phyloP scores from a whole-genome alignment of 345 rosid species.

The Acer campestre region DNA sequence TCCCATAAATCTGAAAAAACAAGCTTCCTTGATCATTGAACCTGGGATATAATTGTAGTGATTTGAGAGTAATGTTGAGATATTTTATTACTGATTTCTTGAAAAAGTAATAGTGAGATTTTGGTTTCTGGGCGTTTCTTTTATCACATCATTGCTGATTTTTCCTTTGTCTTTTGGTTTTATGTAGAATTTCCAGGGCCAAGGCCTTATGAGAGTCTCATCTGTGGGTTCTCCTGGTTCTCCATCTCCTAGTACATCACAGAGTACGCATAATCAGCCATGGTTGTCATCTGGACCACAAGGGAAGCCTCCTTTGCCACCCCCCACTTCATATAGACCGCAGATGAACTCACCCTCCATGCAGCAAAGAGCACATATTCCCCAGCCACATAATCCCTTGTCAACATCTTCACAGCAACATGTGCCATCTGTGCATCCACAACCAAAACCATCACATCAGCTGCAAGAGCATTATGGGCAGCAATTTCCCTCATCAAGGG shows the following conservation, averaged over 20 bases:
- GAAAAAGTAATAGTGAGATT: not conserved
- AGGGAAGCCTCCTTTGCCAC: slow-evolving; percentile 84
- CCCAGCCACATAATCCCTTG: slow-evolving; percentile 59
- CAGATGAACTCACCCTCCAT: slow-evolving; percentile 59
- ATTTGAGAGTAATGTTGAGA: not conserved
- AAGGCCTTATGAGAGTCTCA: slow-evolving; percentile 62
- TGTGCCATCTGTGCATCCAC: slow-evolving; percentile 53
- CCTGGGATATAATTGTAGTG: not conserved
- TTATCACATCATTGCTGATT: not conserved
- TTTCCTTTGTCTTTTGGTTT: not conserved
- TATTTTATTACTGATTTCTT: not conserved
- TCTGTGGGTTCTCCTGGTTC: slow-evolving; percentile 52
- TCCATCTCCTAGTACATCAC: slow-evolving; percentile 58
- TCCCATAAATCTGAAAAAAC: slow-evolving; percentile 1
- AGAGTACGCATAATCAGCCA: slow-evolving; percentile 70
- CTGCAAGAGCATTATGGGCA: slow-evolving; percentile 57
- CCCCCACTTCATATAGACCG: slow-evolving; percentile 72
- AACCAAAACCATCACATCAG: slow-evolving; percentile 49
- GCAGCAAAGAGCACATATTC: slow-evolving; percentile 76
- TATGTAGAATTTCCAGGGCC: slow-evolving; percentile 75
- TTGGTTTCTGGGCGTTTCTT: not conserved
- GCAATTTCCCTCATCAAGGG: slow-evolving; percentile 57
- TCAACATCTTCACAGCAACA: slow-evolving; percentile 49
- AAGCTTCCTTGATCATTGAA: not conserved
- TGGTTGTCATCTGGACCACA: slow-evolving; percentile 80